A percentile compares a stretch with the other conserved stretches of the same genome.
Evolutionary conservation across 164 flowering plant species (phyloP).

Genomic region (Vitis vinifera): ASM3070453v1 NC_081812.1:17563001-17563500

Average conservation of each 20-base stretch:
- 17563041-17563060: not conserved
- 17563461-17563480: too few relatives aligned
- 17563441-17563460: too few relatives aligned
- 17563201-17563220: constrained; percentile 52
- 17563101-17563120: not conserved
- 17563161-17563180: constrained; percentile 31
- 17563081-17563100: not conserved
- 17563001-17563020: not conserved
- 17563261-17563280: constrained; percentile 56
- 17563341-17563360: not conserved
- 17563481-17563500: too few relatives aligned
- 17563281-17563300: constrained; percentile 50
- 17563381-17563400: too few relatives aligned
- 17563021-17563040: not conserved
- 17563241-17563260: constrained; percentile 36
- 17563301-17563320: constrained; percentile 1
- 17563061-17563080: not conserved
- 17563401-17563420: too few relatives aligned
- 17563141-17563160: constrained; percentile 2
- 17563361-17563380: not conserved
- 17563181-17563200: constrained; percentile 30
- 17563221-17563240: constrained; percentile 68
- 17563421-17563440: too few relatives aligned
- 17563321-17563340: not conserved
- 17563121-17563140: too few relatives aligned